Evolutionary conservation across 208 protist genomes (phyloP).

Genomic region (Trypanosoma cruzi): DNA sequence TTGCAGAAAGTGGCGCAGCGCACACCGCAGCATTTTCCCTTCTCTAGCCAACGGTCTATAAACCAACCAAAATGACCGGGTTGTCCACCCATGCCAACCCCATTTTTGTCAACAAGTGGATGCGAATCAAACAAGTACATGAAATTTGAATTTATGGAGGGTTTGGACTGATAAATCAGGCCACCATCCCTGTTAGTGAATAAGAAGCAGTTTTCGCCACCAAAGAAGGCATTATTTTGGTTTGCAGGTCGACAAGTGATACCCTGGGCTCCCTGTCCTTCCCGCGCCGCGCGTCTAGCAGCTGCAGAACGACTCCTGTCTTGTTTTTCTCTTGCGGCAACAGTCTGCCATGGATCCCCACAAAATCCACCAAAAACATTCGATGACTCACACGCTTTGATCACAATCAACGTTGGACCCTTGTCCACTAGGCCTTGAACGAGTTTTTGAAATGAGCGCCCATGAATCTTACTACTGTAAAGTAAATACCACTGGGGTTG

Average conservation of each 20-base stretch:
- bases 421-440: constrained; percentile 43
- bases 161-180: constrained; percentile 32
- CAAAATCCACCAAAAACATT: constrained; percentile 65
- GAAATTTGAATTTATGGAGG: constrained; percentile 67
- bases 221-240: constrained; percentile 70
- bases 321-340: constrained; percentile 48
- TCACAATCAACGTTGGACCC: constrained; percentile 53
- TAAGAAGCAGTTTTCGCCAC: constrained; percentile 60
- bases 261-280: constrained; percentile 30
- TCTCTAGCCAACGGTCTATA: constrained; percentile 72
- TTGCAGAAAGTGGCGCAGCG: constrained; percentile 60
- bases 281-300: constrained; percentile 38
- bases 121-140: constrained; percentile 82
- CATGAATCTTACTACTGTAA: constrained; percentile 60
- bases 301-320: constrained; percentile 52
- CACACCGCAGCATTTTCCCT: constrained; percentile 40
- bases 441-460: constrained; percentile 66
- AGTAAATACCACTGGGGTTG: constrained; percentile 58
- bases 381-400: constrained; percentile 36
- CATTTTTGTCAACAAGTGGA: constrained; percentile 45
- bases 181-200: constrained; percentile 29
- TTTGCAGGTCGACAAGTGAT: constrained; percentile 31
- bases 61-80: constrained; percentile 70
- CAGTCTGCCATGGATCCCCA: constrained; percentile 56
- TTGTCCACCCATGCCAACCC: constrained; percentile 76